Conservation (phyloP, 495 filamentous ascomycete species). For the Echria macrotheca region DNA sequence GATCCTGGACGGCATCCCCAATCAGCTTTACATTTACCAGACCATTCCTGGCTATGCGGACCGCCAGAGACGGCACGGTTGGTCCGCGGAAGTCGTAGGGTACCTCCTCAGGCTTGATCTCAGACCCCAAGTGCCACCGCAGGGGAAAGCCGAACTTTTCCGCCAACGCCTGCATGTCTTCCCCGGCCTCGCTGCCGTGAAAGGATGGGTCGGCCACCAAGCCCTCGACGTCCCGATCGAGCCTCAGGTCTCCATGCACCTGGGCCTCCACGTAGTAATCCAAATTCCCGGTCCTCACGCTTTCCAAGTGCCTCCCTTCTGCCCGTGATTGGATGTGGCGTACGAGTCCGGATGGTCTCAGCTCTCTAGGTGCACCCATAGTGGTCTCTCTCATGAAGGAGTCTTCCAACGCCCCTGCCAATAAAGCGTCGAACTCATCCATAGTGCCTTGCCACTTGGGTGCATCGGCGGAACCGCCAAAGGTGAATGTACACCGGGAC, state of each 20-base stretch:
- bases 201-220: slow-evolving; percentile 14
- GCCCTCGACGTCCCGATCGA: slow-evolving; percentile 8
- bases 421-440: slow-evolving; percentile 5
- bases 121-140: slow-evolving; percentile 4
- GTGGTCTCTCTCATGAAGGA: slow-evolving; percentile 6
- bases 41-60: slow-evolving; percentile 3
- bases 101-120: neutral
- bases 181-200: neutral
- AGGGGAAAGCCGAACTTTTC: slow-evolving; percentile 9
- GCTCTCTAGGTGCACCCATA: neutral
- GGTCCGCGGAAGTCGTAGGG: slow-evolving; percentile 10
- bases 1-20: slow-evolving; percentile 1
- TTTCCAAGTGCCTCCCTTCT: neutral
- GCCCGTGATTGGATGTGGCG: neutral
- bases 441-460: slow-evolving; percentile 6
- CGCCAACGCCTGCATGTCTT: neutral
- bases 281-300: slow-evolving; percentile 8
- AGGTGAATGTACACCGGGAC: slow-evolving; percentile 9
- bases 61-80: slow-evolving; percentile 10
- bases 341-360: slow-evolving; percentile 2
- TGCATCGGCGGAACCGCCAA: slow-evolving; percentile 5
- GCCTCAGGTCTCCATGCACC: slow-evolving; percentile 10
- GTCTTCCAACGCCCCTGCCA: slow-evolving; percentile 11
- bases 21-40: slow-evolving; percentile 1
- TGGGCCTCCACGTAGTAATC: slow-evolving; percentile 12